phyloP scores from a whole-genome alignment of 2,329 filamentous ascomycete species.

The Clarireedia hainanense region DNA sequence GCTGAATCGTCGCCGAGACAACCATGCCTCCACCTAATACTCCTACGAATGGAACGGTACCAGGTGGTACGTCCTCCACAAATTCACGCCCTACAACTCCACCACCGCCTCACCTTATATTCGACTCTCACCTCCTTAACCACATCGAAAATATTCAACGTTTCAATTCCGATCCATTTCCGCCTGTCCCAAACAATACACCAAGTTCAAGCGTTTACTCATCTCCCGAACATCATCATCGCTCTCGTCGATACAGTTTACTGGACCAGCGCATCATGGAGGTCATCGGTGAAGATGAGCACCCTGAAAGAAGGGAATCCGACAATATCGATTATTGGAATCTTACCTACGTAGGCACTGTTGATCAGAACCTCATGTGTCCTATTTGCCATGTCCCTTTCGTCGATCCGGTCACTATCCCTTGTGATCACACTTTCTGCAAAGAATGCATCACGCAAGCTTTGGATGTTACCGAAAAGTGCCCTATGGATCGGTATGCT shows the following conservation, averaged over 20 bases:
- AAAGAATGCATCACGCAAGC: constrained; percentile 45
- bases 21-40: constrained; percentile 14
- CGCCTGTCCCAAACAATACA: constrained; percentile 2
- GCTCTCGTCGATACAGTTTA: background rate
- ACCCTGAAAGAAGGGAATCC: background rate
- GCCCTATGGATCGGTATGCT: constrained; percentile 50
- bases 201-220: constrained; percentile 3
- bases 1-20: background rate
- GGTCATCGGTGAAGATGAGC: constrained; percentile 5
- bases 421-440: constrained; percentile 60
- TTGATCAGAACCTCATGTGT: constrained; percentile 34
- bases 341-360: constrained; percentile 29
- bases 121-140: background rate
- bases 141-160: no score
- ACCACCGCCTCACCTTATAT: constrained; percentile 4
- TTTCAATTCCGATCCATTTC: no score
- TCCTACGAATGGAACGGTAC: constrained; percentile 1
- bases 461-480: constrained; percentile 36
- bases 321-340: constrained; percentile 27
- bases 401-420: constrained; percentile 51
- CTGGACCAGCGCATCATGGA: constrained; percentile 1
- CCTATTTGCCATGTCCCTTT: constrained; percentile 51
- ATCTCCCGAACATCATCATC: background rate
- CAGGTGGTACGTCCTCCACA: background rate
- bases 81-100: background rate